Percentiles rank a stretch among this genome's conserved stretches.
These are phyloP conservation scores for Nitzschia sp. DNA, from an alignment of 108 stramenopile genomes.

Conservation along the genomic window DNA sequence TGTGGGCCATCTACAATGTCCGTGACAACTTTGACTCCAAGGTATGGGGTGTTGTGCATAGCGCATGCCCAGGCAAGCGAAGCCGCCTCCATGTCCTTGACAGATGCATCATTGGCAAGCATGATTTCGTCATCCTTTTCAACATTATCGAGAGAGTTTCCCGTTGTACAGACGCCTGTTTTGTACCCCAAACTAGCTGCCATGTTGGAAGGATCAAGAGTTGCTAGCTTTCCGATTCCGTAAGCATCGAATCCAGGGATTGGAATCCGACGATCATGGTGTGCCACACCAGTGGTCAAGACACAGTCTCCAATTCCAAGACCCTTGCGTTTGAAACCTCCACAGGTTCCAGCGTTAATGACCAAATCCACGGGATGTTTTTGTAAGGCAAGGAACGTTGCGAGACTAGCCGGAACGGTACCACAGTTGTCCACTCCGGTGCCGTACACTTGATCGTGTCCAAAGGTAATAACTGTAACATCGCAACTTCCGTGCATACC, in stretches of 20 bases:
- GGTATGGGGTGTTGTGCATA: slow-evolving; percentile 72
- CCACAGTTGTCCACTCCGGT: slow-evolving; percentile 94
- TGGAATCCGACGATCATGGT: slow-evolving; percentile 96
- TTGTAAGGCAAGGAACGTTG: slow-evolving; percentile 74
- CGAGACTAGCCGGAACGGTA: slow-evolving; percentile 85
- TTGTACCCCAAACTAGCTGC: slow-evolving; percentile 57
- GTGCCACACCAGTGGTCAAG: slow-evolving; percentile 80
- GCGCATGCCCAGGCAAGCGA: slow-evolving; percentile 88
- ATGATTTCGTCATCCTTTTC: slow-evolving; percentile 77
- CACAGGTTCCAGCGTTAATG: slow-evolving; percentile 96
- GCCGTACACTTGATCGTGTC: slow-evolving; percentile 77
- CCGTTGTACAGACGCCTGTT: slow-evolving; percentile 88
- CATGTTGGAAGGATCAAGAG: slow-evolving; percentile 47
- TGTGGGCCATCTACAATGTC: slow-evolving; percentile 92
- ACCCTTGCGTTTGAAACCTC: slow-evolving; percentile 90
- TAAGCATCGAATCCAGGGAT: slow-evolving; percentile 89
- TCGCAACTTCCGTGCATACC: slow-evolving; percentile 66
- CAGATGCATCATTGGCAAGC: slow-evolving; percentile 80
- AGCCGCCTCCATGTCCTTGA: slow-evolving; percentile 98
- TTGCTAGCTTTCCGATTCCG: slow-evolving; percentile 76
- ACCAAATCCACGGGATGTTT: slow-evolving; percentile 75
- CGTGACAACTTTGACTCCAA: slow-evolving; percentile 95
- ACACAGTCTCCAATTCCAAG: slow-evolving; percentile 90
- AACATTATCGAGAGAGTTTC: slow-evolving; percentile 90
- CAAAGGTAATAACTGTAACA: slow-evolving; percentile 89